A percentile compares a stretch with the other conserved stretches of the same genome.
These are phyloP conservation scores for Phoenix dactylifera DNA, from an alignment of 176 grass and related monocot genomes.

Conservation along the genomic window DNA sequence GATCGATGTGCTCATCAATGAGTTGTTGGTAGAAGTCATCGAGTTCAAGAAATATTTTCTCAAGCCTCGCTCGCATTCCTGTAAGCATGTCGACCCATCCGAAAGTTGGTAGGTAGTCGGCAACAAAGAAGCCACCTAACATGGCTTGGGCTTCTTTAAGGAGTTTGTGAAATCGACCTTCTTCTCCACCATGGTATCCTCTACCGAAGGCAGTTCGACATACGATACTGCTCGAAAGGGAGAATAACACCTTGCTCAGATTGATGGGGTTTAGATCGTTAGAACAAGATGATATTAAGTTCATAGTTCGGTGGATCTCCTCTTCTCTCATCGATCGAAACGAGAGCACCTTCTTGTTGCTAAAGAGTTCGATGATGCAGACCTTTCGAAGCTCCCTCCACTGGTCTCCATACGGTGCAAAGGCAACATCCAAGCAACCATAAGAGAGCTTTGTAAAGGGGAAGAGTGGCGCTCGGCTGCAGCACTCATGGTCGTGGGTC, in stretches of 20 bases:
- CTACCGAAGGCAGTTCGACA: too few species aligned
- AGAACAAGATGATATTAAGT: too few species aligned
- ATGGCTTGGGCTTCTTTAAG: too few species aligned
- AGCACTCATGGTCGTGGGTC: too few species aligned
- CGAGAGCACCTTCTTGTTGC: neutral
- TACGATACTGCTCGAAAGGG: too few species aligned
- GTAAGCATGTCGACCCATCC: too few species aligned
- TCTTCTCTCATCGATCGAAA: too few species aligned
- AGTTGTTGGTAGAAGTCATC: constrained; percentile 1
- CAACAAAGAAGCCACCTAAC: too few species aligned
- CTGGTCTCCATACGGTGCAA: constrained; percentile 16
- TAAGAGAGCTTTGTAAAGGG: neutral
- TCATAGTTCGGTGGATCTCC: too few species aligned
- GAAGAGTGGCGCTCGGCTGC: neutral
- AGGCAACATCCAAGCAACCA: constrained; percentile 1
- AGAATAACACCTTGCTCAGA: constrained; percentile 3
- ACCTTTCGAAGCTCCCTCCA: constrained; percentile 20
- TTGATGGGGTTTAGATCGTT: neutral
- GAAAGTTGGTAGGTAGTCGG: too few species aligned
- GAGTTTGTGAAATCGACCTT: too few species aligned
- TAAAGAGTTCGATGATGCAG: constrained; percentile 10
- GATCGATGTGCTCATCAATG: neutral
- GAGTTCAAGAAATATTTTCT: constrained; percentile 10
- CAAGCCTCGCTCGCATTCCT: neutral
- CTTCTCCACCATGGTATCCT: too few species aligned